Evolutionary conservation across 202 grass and related monocot species (phyloP).

Genomic region (Panicum hallii): DNA sequence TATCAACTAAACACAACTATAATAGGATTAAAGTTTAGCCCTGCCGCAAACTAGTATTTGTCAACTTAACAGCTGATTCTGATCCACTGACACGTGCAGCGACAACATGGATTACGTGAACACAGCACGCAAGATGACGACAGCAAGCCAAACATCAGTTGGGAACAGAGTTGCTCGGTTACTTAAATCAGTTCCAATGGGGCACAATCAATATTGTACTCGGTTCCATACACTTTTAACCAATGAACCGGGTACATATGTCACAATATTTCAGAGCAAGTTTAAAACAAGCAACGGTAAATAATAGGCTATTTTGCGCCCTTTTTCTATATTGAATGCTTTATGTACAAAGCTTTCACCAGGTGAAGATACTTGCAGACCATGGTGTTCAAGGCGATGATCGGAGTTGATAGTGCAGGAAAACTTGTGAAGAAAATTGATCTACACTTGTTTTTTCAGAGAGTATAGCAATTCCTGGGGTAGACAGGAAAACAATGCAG

Average conservation of each 20-base stretch:
- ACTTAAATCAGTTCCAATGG: conserved; percentile 11
- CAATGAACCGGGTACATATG: conserved; percentile 42
- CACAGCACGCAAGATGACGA: conserved; percentile 5
- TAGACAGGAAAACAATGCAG: conserved; percentile 3
- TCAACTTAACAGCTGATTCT: background rate
- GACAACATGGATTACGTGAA: background rate
- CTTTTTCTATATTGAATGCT: conserved; percentile 37
- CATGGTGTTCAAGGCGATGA: background rate
- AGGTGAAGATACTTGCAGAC: conserved; percentile 37
- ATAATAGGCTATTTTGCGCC: conserved; percentile 29
- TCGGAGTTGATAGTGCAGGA: conserved; percentile 8
- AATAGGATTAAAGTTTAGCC: no score
- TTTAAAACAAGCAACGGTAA: conserved; percentile 15
- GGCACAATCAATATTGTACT: background rate
- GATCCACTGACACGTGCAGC: background rate
- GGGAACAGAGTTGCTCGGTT: background rate
- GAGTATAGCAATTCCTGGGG: conserved; percentile 74
- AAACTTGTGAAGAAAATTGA: conserved; percentile 7
- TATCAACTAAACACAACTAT: no score
- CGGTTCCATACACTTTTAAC: conserved; percentile 34
- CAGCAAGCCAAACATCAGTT: conserved; percentile 8
- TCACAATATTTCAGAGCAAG: conserved; percentile 39
- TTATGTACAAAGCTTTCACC: conserved; percentile 49
- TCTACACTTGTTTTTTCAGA: conserved; percentile 57
- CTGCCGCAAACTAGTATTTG: background rate